Evolutionary conservation across 2,329 filamentous ascomycete species (phyloP), one percentile per base, ranked within the genome.

Genomic region (Immersiporthe knoxdaviesiana): DNA sequence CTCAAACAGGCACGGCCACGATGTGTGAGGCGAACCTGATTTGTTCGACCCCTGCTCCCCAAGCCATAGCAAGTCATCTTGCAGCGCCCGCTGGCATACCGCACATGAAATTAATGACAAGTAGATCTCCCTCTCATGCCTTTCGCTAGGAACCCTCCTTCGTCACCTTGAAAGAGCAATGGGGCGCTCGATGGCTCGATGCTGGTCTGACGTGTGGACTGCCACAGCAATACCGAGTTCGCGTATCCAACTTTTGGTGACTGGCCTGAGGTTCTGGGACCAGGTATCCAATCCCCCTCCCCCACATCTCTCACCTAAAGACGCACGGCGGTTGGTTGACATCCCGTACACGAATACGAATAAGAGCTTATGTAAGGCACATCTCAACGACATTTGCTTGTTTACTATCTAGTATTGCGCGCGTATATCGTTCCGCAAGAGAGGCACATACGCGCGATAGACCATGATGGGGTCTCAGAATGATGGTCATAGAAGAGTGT

Each of bases 321-420:
- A 18, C 24, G 58, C 47, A 67, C 35, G 32, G 6, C 21, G 61
- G 37, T 59, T 52, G 30, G 47, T 27, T 27, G 18, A 47, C 32
- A 32, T 56, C 44, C 32, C 63, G 63, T 39, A 47, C 63, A 63
- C 63, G 68, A 67, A 65, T 67, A 67, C 68, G 68, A 69, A 69
- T 63, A 54, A 59, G 72, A 30, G 59, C 58, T 37, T 69, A 62
- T 69, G 58, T 59, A 69, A 68, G 30, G 50, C 56, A 16, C 11
- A 24, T 24, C 37, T 60, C 41, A n/a, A 11, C 47, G 11, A 32
- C 30, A 63, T 47, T 8, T n/a, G n/a, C n/a, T n/a, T n/a, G n/a
- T n/a, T n/a, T n/a, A n/a, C n/a, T n/a, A n/a, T n/a, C n/a, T n/a
- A n/a, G n/a, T n/a, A n/a, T n/a, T n/a, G n/a, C n/a, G n/a, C n/a